Percentiles rank a stretch among this genome's conserved stretches.
Evolutionary conservation across 2,329 filamentous ascomycete genomes (phyloP).

Genomic region (Sporothrix phasma): DNA sequence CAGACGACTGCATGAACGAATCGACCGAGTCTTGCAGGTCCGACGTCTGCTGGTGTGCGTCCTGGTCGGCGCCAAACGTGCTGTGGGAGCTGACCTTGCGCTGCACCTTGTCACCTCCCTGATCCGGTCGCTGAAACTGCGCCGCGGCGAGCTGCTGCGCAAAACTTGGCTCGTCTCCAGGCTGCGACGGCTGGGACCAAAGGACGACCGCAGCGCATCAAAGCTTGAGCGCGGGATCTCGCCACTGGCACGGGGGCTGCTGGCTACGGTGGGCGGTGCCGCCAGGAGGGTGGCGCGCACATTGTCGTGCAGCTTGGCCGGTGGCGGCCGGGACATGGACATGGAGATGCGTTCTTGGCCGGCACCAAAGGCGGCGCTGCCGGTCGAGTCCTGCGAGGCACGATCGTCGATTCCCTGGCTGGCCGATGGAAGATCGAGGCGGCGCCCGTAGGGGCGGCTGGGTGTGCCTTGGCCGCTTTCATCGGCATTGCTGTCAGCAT

Average conservation of each 20-base stretch:
- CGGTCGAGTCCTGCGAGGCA: slow-evolving; percentile 13
- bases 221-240: slow-evolving; percentile 45
- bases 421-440: not conserved
- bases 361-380: not conserved
- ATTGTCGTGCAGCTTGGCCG: slow-evolving; percentile 39
- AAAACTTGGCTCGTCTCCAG: slow-evolving; percentile 39
- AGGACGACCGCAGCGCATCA: slow-evolving; percentile 37
- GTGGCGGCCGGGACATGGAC: slow-evolving; percentile 20
- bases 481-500: not conserved
- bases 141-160: slow-evolving; percentile 36
- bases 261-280: slow-evolving; percentile 37
- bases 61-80: not conserved
- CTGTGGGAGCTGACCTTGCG: not conserved
- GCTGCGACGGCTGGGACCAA: slow-evolving; percentile 35
- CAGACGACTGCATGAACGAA: slow-evolving; percentile 58
- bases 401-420: slow-evolving; percentile 4
- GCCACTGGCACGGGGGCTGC: slow-evolving; percentile 45
- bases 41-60: slow-evolving; percentile 23
- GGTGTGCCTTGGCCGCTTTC: not conserved
- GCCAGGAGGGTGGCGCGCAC: slow-evolving; percentile 51
- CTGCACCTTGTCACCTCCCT: slow-evolving; percentile 21
- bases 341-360: slow-evolving; percentile 17
- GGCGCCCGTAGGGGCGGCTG: not conserved
- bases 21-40: slow-evolving; percentile 57
- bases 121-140: slow-evolving; percentile 54